phyloP scores from a whole-genome alignment of 345 rosid genomes.

The Melaleuca alternifolia region DNA sequence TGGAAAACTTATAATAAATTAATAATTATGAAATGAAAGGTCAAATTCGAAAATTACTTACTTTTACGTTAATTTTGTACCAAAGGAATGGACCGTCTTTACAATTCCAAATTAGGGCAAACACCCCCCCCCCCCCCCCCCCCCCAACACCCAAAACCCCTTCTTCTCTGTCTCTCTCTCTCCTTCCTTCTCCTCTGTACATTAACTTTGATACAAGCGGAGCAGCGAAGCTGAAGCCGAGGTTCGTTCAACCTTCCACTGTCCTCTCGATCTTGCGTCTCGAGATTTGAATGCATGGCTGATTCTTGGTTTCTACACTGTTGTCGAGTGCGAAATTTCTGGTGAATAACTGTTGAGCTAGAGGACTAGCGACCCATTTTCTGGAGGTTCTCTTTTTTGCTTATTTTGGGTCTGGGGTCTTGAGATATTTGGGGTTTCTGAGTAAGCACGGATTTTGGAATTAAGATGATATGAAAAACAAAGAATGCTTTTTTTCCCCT shows the following conservation, averaged over 20 bases:
- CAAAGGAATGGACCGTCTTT: neutral
- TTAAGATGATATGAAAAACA: neutral
- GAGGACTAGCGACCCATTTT: neutral
- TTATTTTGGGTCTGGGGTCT: neutral
- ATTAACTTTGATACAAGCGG: neutral
- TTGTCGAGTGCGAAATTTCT: neutral
- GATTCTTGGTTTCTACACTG: neutral
- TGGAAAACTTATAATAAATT: no score
- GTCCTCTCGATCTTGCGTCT: neutral
- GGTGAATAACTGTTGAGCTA: neutral
- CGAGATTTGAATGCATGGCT: neutral
- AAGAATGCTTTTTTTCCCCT: neutral
- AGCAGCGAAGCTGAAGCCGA: neutral
- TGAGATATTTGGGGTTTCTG: neutral
- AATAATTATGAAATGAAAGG: no score
- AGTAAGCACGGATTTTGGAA: neutral
- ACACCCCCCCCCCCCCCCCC: no score
- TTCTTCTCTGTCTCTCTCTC: neutral
- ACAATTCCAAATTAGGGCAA: neutral
- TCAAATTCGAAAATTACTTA: no score
- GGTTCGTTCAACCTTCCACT: neutral
- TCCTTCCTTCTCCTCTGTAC: neutral
- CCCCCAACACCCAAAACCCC: neutral
- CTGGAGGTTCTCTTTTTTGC: neutral
- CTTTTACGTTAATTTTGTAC: no score